Evolutionary conservation across 2,329 filamentous ascomycete species (phyloP).

Genomic region (Didymella lethalis): DNA sequence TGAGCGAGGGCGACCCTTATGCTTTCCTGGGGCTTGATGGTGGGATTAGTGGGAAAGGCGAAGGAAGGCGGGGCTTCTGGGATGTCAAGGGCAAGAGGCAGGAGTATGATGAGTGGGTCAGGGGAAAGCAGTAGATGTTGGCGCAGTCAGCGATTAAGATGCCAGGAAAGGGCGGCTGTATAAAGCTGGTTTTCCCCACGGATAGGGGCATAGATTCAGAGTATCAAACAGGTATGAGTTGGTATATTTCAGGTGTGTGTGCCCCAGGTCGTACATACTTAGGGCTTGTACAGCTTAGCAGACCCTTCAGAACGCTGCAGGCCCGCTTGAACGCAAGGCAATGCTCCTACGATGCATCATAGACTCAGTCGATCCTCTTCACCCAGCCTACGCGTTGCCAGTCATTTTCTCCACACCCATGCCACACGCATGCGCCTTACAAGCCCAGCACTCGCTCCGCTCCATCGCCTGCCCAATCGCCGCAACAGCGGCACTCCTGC

Average conservation of each 20-base stretch:
- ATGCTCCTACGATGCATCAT: constrained; percentile 3
- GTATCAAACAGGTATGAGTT: constrained; percentile 1
- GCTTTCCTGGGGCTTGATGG: constrained; percentile 60
- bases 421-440: constrained; percentile 39
- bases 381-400: constrained; percentile 27
- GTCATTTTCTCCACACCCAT: constrained; percentile 38
- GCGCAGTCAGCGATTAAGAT: background rate
- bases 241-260: background rate
- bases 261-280: background rate
- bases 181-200: background rate
- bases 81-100: constrained; percentile 85
- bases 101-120: constrained; percentile 82
- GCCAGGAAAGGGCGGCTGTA: background rate
- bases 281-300: constrained; percentile 2
- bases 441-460: constrained; percentile 37
- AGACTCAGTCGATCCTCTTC: background rate
- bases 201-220: background rate
- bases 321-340: constrained; percentile 16
- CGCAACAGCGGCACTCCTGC: constrained; percentile 36
- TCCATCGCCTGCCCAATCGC: constrained; percentile 31
- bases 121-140: constrained; percentile 27
- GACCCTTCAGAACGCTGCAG: constrained; percentile 5
- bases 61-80: constrained; percentile 83
- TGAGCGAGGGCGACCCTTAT: constrained; percentile 78
- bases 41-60: constrained; percentile 65